Percentiles rank a stretch among this genome's conserved stretches.
phyloP scores from a whole-genome alignment of 495 filamentous ascomycete genomes.

The Penicillium antarcticum region DNA sequence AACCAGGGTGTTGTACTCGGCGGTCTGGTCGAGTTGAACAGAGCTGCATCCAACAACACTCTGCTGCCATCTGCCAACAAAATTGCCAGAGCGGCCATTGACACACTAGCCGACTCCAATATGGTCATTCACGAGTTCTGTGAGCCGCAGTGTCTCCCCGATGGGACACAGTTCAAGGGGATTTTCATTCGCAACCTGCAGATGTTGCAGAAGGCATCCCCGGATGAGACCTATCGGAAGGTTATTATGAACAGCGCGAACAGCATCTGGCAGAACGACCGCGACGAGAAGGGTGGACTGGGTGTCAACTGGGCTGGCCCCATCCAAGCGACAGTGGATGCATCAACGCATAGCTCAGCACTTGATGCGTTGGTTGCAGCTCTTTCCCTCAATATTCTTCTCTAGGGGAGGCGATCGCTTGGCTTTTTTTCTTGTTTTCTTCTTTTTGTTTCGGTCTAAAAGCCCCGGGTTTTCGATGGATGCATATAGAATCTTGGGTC shows the following conservation, averaged over 20 bases:
- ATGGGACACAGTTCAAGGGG: conserved; percentile 75
- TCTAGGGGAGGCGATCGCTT: background rate
- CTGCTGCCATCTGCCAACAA: conserved; percentile 52
- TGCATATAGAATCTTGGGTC: background rate
- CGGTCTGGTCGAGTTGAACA: conserved; percentile 63
- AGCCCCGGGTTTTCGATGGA: background rate
- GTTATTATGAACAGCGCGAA: conserved; percentile 62
- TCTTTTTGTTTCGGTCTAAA: background rate
- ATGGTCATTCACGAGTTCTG: conserved; percentile 61
- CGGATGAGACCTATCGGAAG: conserved; percentile 45
- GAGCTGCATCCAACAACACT: conserved; percentile 49
- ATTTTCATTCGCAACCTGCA: conserved; percentile 71
- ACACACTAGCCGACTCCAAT: conserved; percentile 47
- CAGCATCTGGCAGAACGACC: conserved; percentile 64
- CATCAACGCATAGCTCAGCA: conserved; percentile 17
- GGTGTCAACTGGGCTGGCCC: conserved; percentile 59
- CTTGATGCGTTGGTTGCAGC: conserved; percentile 57
- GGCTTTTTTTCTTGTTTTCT: background rate
- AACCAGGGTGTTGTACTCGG: conserved; percentile 80
- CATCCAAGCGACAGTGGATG: conserved; percentile 57
- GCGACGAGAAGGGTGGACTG: conserved; percentile 45
- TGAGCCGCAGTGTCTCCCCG: conserved; percentile 58
- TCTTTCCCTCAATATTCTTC: conserved; percentile 21
- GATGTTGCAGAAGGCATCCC: conserved; percentile 51
- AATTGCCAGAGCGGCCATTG: conserved; percentile 66